A percentile compares a stretch with the other conserved stretches of the same genome.
These are phyloP conservation scores for Curvularia eragrostidis DNA, from an alignment of 2,329 filamentous ascomycete species.

Conservation along the genomic window DNA sequence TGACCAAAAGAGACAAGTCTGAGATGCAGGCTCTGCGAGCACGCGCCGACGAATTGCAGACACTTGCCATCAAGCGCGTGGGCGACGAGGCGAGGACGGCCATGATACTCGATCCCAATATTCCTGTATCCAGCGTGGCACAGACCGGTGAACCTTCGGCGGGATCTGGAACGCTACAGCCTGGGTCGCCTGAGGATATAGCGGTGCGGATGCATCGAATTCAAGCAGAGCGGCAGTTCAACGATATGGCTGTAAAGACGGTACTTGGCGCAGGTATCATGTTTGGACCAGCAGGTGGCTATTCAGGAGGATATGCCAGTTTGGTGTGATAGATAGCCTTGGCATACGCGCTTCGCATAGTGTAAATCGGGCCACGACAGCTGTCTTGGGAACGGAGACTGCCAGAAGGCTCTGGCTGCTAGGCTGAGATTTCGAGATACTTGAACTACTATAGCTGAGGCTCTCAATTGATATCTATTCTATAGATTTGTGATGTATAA, in stretches of 20 bases:
- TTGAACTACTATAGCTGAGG: too few relatives aligned
- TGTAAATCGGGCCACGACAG: too few relatives aligned
- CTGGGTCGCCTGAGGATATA: background rate
- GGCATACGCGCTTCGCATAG: background rate
- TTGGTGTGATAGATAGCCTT: background rate
- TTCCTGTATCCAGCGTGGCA: background rate
- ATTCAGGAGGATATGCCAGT: background rate
- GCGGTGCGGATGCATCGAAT: conserved; percentile 1
- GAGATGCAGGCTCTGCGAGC: conserved; percentile 32
- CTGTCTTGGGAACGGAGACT: too few relatives aligned
- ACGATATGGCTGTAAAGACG: background rate
- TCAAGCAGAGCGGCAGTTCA: background rate
- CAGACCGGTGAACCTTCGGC: background rate
- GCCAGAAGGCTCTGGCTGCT: too few relatives aligned
- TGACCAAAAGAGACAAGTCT: conserved; percentile 39
- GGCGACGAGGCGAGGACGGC: conserved; percentile 37
- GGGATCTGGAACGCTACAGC: background rate
- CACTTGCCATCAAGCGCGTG: conserved; percentile 36
- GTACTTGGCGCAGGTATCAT: background rate
- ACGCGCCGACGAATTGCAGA: conserved; percentile 34
- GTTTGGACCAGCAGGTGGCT: background rate
- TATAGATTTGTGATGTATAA: too few relatives aligned
- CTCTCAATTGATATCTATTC: too few relatives aligned
- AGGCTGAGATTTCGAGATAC: too few relatives aligned
- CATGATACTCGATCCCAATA: background rate